Evolutionary conservation across 192 early-diverging fungal genomes (phyloP), one percentile per base, ranked within the genome.

Genomic region (Entomortierella chlamydospora): DNA sequence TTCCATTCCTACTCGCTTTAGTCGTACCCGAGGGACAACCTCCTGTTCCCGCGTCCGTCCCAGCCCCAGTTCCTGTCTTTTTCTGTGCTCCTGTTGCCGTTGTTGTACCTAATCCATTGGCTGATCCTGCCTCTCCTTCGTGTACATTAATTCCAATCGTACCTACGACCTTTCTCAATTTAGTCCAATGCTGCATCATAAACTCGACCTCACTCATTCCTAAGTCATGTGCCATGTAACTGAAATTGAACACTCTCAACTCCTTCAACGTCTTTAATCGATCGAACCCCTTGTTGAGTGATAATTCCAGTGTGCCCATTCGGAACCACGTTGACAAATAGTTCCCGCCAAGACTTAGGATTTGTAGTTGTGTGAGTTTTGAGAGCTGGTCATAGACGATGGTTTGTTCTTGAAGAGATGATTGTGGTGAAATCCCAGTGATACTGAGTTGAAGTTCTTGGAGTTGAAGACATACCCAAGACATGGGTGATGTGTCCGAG

Each of bases 131-230:
- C 10, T 20, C 20, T 25, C 4, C 49, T 18, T 41, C 47, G 18
- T 49, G 29, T 17, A 53, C 43, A 2, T 25, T 42, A 2, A 34
- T 52, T 2, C 58, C 45, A 53, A 70, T 49, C 23, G 61, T 72
- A 7, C 70, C 70, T 18, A 56, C 43, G 6, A 72, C 61, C 22
- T 37, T 72, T 23, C 59, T 42, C 45, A 71, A 45, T 22, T 52
- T 53, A 6, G 30, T 54, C 70, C 70, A 72, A 28, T 64, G 54
- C 55, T 49, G 29, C 70, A 72, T 64, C 70, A 72, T 72, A 45
- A 56, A 72, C 43, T 64, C 61, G 15, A 72, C 61, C 47, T 72
- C 70, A 22, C 7, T 61, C 41, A 72, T 55, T 15, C 61, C 61
- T 23, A 72, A 39, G 15, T 49, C 26, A 31, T 72, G 70, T 9